Percentiles rank a stretch among this genome's conserved stretches.
Evolutionary conservation across 2,329 filamentous ascomycete species (phyloP).

Genomic region (Byssochlamys sp.): DNA sequence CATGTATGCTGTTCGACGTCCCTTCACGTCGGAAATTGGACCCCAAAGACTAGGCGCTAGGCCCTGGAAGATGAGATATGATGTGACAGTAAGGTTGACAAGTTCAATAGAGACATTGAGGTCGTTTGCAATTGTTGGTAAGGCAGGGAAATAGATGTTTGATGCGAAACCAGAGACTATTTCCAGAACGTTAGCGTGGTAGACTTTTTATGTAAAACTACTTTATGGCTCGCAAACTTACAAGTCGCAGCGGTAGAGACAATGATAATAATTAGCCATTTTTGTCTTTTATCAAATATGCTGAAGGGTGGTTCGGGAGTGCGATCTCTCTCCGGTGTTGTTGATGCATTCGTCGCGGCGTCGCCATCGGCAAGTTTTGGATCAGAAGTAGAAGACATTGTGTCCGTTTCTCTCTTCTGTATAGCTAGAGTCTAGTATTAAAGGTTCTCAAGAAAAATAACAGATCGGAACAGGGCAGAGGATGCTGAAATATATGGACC

Average conservation of each 20-base stretch:
- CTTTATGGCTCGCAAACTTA: conserved; percentile 15
- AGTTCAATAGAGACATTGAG: conserved; percentile 29
- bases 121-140: conserved; percentile 33
- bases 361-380: neutral
- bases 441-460: neutral
- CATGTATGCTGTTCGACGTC: conserved; percentile 32
- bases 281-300: conserved; percentile 44
- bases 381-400: neutral
- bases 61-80: conserved; percentile 38
- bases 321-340: neutral
- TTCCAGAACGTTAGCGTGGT: conserved; percentile 1
- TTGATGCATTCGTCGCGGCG: neutral
- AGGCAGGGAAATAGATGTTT: conserved; percentile 40
- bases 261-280: conserved; percentile 38
- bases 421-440: neutral
- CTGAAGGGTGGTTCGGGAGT: conserved; percentile 31
- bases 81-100: conserved; percentile 38
- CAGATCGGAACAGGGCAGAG: neutral
- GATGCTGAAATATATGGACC: neutral
- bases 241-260: conserved; percentile 45
- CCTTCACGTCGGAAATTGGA: conserved; percentile 30
- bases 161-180: conserved; percentile 35
- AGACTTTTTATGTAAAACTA: neutral
- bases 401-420: neutral
- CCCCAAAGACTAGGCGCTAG: conserved; percentile 36